Percentiles rank a stretch among this genome's conserved stretches.
Evolutionary conservation across 2,329 filamentous ascomycete species (phyloP).

Genomic region (Aurifilum marmelostoma): DNA sequence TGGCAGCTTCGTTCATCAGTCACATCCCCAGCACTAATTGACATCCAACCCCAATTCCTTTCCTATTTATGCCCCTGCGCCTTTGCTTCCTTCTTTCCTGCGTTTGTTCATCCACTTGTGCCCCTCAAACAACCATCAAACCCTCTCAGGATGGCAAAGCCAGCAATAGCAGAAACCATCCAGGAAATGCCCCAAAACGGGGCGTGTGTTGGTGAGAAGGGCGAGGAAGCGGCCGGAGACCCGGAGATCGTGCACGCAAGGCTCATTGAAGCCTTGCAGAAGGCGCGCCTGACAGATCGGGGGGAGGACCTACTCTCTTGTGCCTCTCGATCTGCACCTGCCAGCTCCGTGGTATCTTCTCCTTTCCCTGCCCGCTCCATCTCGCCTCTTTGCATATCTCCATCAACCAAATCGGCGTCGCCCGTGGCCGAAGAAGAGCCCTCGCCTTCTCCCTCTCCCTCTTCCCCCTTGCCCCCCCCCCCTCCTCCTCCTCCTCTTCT

Average conservation of each 20-base stretch:
- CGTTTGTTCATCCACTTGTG: background rate
- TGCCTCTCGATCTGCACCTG: background rate
- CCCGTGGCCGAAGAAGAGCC: background rate
- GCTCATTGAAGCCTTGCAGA: background rate
- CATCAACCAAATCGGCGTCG: background rate
- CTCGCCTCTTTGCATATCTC: background rate
- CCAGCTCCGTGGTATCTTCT: too few relatives aligned
- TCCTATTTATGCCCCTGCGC: background rate
- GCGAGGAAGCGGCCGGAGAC: background rate
- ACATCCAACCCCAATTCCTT: background rate
- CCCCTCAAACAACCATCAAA: background rate
- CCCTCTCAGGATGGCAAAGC: background rate
- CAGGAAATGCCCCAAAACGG: background rate
- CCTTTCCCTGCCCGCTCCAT: background rate
- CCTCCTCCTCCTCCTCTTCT: background rate
- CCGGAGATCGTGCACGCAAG: background rate
- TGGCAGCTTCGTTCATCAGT: background rate
- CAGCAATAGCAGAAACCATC: background rate
- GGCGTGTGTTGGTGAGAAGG: background rate
- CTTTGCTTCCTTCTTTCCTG: background rate
- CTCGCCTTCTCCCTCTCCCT: background rate
- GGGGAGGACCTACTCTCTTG: background rate
- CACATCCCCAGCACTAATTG: background rate
- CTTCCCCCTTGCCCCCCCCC: too few relatives aligned
- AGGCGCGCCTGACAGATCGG: background rate